A percentile compares a stretch with the other conserved stretches of the same genome.
Conservation (phyloP, 1,139 yeast genomes). For the Magnusiomyces tetraspermus region DNA sequence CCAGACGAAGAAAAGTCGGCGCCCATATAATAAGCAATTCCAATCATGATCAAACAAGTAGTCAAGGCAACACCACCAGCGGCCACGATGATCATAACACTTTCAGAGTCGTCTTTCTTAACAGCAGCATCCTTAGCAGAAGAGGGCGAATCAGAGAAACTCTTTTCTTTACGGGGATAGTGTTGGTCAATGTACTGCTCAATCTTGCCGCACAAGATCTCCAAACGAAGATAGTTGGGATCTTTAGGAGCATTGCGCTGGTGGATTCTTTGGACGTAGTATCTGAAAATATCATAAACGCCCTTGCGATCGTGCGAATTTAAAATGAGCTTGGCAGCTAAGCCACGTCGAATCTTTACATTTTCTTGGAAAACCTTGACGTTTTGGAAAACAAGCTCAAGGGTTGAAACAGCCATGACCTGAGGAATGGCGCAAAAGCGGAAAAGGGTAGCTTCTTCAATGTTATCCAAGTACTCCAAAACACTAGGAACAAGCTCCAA, state of each 20-base stretch:
- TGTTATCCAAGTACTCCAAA: conserved; percentile 62
- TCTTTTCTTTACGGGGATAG: conserved; percentile 18
- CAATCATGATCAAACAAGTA: conserved; percentile 22
- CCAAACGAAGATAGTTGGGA: conserved; percentile 79
- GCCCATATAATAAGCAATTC: conserved; percentile 23
- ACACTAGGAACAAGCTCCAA: conserved; percentile 71
- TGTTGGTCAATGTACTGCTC: conserved; percentile 68
- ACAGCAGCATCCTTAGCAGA: conserved; percentile 7
- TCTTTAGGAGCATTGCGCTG: conserved; percentile 69
- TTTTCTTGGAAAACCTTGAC: conserved; percentile 57
- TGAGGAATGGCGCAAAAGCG: conserved; percentile 96
- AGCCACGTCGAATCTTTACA: conserved; percentile 89
- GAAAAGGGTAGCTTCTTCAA: conserved; percentile 75
- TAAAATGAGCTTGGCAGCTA: conserved; percentile 69
- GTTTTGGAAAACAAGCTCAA: conserved; percentile 79
- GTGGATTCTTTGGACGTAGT: conserved; percentile 67
- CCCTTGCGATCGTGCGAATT: conserved; percentile 66
- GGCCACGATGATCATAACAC: neutral
- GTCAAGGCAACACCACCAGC: conserved; percentile 14
- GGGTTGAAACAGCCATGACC: conserved; percentile 95
- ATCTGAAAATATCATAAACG: conserved; percentile 64
- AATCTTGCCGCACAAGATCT: conserved; percentile 76
- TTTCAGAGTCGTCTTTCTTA: neutral
- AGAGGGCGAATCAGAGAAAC: conserved; percentile 6
- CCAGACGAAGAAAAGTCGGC: conserved; percentile 17